These are phyloP conservation scores for Setaria italica DNA, from an alignment of 202 grass and related monocot species.

Conservation along the genomic window DNA sequence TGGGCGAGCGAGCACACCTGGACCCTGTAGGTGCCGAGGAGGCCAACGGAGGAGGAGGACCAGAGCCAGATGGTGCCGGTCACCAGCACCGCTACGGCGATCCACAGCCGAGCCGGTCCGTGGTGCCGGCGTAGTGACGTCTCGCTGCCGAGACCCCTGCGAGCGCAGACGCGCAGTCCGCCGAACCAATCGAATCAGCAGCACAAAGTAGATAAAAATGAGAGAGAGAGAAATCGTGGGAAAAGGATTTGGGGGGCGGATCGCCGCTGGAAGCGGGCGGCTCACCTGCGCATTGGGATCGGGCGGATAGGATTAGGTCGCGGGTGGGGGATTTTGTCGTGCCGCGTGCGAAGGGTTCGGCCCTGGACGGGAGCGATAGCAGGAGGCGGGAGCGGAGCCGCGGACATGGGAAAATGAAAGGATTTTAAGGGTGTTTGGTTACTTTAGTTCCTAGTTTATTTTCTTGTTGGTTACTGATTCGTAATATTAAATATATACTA, in stretches of 20 bases:
- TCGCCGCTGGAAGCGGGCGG: neutral
- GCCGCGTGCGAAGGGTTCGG: too few species aligned
- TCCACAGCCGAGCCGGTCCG: neutral
- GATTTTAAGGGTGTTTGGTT: too few species aligned
- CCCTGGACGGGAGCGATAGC: too few species aligned
- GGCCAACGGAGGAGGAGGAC: neutral
- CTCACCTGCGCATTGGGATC: conserved; percentile 19
- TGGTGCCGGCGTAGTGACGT: neutral
- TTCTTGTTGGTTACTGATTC: too few species aligned
- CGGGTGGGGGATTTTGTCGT: neutral
- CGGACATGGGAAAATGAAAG: neutral
- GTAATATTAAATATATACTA: too few species aligned
- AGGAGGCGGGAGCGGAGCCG: too few species aligned
- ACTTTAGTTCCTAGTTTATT: too few species aligned
- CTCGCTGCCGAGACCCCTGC: conserved; percentile 2
- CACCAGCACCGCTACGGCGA: neutral
- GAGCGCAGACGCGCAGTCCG: neutral
- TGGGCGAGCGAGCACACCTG: neutral
- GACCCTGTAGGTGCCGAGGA: neutral
- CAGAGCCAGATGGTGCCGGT: neutral
- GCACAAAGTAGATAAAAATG: neutral
- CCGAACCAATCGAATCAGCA: neutral
- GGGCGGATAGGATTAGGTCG: neutral
- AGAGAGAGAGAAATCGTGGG: neutral
- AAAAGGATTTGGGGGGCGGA: neutral